These are phyloP conservation scores for Penicillium sp. DNA, from an alignment of 2,329 filamentous ascomycete genomes.

Conservation along the genomic window DNA sequence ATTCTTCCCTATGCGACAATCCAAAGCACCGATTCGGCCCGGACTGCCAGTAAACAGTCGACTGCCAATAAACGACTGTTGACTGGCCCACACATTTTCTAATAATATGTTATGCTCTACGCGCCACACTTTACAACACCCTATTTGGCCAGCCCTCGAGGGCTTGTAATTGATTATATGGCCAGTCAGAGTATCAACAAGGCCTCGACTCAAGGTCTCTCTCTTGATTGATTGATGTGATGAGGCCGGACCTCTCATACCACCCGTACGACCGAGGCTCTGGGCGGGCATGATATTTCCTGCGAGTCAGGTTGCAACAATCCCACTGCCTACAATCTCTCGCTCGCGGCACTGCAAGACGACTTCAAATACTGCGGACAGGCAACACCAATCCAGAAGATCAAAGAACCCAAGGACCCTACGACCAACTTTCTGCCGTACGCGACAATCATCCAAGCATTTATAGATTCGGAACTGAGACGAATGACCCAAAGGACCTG, in stretches of 20 bases:
- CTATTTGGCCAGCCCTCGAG: background rate
- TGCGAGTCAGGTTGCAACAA: background rate
- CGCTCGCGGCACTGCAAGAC: conserved; percentile 2
- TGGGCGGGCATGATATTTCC: background rate
- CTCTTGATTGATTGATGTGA: background rate
- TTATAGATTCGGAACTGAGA: background rate
- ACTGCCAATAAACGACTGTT: conserved; percentile 2
- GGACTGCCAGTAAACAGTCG: conserved; percentile 1
- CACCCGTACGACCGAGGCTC: background rate
- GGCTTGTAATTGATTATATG: background rate
- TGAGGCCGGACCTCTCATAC: background rate
- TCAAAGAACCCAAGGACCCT: background rate
- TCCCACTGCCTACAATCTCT: background rate
- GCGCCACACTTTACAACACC: background rate
- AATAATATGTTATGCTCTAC: background rate
- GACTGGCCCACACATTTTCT: conserved; percentile 4
- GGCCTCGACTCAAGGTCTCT: background rate
- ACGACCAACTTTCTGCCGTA: background rate
- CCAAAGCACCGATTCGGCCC: conserved; percentile 4
- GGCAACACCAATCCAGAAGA: background rate
- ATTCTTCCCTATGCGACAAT: conserved; percentile 12
- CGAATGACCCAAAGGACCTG: background rate
- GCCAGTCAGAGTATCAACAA: background rate
- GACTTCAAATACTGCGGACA: background rate
- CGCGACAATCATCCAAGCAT: background rate